Conservation (phyloP, 352 stramenopile species). For the Globisporangium canariense region DNA sequence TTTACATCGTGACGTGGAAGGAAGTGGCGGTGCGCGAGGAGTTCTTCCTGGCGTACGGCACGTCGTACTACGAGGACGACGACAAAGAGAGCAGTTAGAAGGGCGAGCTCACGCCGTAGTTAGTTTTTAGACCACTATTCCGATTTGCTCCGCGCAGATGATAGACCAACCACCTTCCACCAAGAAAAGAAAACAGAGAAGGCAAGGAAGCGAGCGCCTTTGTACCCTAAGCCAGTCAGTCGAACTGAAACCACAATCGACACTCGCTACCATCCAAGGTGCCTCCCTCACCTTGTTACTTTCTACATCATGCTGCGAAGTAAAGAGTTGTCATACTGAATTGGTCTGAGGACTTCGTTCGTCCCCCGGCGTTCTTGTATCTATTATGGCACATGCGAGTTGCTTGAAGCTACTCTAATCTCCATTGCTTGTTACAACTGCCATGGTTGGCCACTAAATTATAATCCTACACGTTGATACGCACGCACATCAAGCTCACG, state of each 20-base stretch:
- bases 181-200: neutral
- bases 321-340: neutral
- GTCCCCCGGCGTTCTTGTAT: neutral
- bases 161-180: constrained; percentile 8
- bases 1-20: constrained; percentile 90
- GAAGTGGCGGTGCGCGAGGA: constrained; percentile 78
- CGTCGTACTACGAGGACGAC: constrained; percentile 87
- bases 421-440: neutral
- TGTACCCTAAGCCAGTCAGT: constrained; percentile 7
- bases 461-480: neutral
- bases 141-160: neutral
- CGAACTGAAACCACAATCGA: constrained; percentile 3
- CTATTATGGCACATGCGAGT: constrained; percentile 1
- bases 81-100: constrained; percentile 46
- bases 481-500: neutral
- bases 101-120: constrained; percentile 16
- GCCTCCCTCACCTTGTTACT: too few relatives aligned
- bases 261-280: neutral
- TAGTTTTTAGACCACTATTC: constrained; percentile 1
- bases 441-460: neutral
- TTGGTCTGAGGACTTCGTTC: constrained; percentile 1
- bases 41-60: constrained; percentile 88
- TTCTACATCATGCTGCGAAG: neutral
- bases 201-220: constrained; percentile 2
- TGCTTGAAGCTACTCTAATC: neutral